Evolutionary conservation across 2,329 filamentous ascomycete genomes (phyloP).

Genomic region (Ramichloridium luteum): DNA sequence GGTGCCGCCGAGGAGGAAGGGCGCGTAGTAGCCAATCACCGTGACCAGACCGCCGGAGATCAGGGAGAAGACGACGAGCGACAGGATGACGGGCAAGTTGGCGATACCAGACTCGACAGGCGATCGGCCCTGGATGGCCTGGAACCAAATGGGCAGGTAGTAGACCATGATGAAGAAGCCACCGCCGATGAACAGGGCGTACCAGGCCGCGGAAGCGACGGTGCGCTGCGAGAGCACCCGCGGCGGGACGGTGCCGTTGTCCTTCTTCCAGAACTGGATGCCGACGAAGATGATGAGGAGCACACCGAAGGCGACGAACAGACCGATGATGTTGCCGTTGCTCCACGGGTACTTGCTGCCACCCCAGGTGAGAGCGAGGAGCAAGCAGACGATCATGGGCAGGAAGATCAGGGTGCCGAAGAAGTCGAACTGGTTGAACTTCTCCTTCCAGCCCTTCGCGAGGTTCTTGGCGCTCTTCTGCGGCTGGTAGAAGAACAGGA

Average conservation of each 20-base stretch:
- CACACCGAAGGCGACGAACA: conserved; percentile 35
- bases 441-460: conserved; percentile 24
- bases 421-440: conserved; percentile 36
- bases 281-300: conserved; percentile 30
- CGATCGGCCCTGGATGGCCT: conserved; percentile 36
- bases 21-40: conserved; percentile 37
- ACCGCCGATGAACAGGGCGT: conserved; percentile 26
- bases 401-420: conserved; percentile 34
- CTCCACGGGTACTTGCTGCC: conserved; percentile 37
- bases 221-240: conserved; percentile 34
- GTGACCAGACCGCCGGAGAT: conserved; percentile 29
- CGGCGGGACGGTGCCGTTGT: conserved; percentile 34
- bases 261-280: conserved; percentile 32
- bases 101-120: conserved; percentile 37
- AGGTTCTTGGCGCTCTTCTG: conserved; percentile 25
- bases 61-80: conserved; percentile 33
- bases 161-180: conserved; percentile 32
- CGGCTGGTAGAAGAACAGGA: conserved; percentile 25
- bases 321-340: conserved; percentile 33
- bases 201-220: conserved; percentile 22
- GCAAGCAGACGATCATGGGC: conserved; percentile 36
- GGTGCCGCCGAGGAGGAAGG: conserved; percentile 32
- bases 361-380: conserved; percentile 40
- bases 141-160: conserved; percentile 38
- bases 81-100: conserved; percentile 36